Evolutionary conservation across 2,329 filamentous ascomycete genomes (phyloP).

Genomic region (Pseudocercospora crystallina): DNA sequence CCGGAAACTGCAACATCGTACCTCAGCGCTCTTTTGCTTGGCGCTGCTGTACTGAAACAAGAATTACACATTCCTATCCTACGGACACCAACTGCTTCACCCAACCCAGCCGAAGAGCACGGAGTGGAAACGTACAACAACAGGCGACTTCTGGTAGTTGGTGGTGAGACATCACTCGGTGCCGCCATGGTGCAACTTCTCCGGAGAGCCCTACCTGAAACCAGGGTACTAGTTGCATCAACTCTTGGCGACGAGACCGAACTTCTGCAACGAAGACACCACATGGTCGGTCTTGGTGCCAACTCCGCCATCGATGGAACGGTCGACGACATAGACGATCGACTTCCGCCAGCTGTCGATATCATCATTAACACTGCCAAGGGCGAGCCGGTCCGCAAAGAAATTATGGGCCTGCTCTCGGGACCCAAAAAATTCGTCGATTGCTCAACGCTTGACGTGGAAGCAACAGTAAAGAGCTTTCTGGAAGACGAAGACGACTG

Average conservation of each 20-base stretch:
- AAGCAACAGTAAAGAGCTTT: slow-evolving; percentile 1
- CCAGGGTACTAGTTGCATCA: slow-evolving; percentile 1
- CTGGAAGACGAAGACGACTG: slow-evolving; percentile 13
- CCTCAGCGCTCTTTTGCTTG: slow-evolving; percentile 10
- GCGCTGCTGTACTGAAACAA: slow-evolving; percentile 13
- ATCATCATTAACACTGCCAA: slow-evolving; percentile 9
- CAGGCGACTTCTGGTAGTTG: slow-evolving; percentile 10
- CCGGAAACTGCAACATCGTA: slow-evolving; percentile 10
- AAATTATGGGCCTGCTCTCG: slow-evolving; percentile 8
- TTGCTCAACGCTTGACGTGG: slow-evolving; percentile 7
- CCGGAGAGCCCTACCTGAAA: slow-evolving; percentile 10
- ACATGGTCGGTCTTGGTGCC: slow-evolving; percentile 8
- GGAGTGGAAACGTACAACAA: slow-evolving; percentile 14
- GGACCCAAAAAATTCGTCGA: slow-evolving; percentile 10
- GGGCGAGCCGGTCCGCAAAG: neutral
- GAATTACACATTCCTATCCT: slow-evolving; percentile 12
- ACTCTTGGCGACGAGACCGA: neutral
- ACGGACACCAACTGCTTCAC: slow-evolving; percentile 8
- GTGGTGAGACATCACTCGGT: slow-evolving; percentile 9
- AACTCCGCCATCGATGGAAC: slow-evolving; percentile 3
- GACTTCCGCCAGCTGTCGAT: slow-evolving; percentile 8
- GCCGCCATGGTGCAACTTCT: slow-evolving; percentile 10
- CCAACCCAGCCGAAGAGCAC: slow-evolving; percentile 8
- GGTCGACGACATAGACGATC: neutral
- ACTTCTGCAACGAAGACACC: neutral